Evolutionary conservation across 352 stramenopile genomes (phyloP).

Genomic region (Phytophthora macrochlamydospora): DNA sequence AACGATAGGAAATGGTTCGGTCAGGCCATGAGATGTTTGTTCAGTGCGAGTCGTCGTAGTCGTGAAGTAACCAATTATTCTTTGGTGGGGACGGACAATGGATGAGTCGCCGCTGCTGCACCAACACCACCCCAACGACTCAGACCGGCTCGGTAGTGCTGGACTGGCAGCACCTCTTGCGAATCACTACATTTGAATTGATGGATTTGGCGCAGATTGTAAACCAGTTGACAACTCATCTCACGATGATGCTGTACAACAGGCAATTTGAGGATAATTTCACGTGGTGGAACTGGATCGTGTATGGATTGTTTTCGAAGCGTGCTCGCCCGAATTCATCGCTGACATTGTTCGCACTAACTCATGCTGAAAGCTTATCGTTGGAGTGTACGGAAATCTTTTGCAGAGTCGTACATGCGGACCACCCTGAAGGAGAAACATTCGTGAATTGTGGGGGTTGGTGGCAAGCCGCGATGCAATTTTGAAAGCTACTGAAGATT

Average conservation of each 20-base stretch:
- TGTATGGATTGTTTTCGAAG: neutral
- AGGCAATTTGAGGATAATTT: neutral
- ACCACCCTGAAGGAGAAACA: neutral
- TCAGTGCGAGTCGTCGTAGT: neutral
- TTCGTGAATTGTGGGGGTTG: neutral
- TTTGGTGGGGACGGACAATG: neutral
- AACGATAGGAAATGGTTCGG: neutral
- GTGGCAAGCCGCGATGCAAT: neutral
- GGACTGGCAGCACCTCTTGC: neutral
- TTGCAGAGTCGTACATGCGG: neutral
- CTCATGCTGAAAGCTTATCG: neutral
- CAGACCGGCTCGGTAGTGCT: neutral
- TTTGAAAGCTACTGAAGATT: neutral
- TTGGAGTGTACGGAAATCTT: neutral
- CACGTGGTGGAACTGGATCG: neutral
- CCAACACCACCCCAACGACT: neutral
- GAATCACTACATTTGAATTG: neutral
- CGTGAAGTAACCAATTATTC: neutral
- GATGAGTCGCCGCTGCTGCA: neutral
- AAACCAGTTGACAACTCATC: neutral
- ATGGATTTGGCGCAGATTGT: neutral
- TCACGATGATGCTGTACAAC: neutral
- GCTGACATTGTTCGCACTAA: neutral
- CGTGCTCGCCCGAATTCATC: neutral
- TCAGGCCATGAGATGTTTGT: neutral